Conservation (phyloP, 768 basidiomycete genomes). For the Leccinellum luteum region DNA sequence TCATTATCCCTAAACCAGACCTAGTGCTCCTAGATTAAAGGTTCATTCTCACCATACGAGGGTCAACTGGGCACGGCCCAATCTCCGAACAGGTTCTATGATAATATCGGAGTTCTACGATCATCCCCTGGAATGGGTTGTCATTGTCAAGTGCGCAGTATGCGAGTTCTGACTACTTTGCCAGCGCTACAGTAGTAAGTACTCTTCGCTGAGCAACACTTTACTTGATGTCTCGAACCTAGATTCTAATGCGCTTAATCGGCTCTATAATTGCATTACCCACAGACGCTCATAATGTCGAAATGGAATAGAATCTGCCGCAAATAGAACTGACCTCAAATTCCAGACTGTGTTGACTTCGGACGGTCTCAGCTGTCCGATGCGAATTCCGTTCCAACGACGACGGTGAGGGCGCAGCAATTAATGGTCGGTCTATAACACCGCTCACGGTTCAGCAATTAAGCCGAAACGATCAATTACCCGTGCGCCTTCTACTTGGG, state of each 20-base stretch:
- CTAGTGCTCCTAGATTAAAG: background rate
- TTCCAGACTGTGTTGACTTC: background rate
- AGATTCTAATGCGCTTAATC: background rate
- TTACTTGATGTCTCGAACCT: background rate
- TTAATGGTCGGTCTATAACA: background rate
- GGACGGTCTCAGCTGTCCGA: background rate
- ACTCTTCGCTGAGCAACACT: background rate
- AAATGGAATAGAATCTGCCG: background rate
- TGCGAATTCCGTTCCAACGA: conserved; percentile 3
- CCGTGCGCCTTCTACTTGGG: background rate
- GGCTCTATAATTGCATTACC: background rate
- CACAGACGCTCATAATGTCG: background rate
- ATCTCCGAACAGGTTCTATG: background rate
- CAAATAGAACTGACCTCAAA: background rate
- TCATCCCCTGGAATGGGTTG: background rate
- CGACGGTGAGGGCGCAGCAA: background rate
- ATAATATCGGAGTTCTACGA: background rate
- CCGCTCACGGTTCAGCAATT: background rate
- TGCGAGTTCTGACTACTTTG: background rate
- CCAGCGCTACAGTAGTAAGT: background rate
- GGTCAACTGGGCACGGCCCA: too few relatives aligned
- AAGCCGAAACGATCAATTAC: background rate
- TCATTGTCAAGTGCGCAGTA: background rate
- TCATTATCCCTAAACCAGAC: background rate
- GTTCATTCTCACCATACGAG: background rate